phyloP scores from a whole-genome alignment of 23 red algal species.

The Cyanidium caldarium region DNA sequence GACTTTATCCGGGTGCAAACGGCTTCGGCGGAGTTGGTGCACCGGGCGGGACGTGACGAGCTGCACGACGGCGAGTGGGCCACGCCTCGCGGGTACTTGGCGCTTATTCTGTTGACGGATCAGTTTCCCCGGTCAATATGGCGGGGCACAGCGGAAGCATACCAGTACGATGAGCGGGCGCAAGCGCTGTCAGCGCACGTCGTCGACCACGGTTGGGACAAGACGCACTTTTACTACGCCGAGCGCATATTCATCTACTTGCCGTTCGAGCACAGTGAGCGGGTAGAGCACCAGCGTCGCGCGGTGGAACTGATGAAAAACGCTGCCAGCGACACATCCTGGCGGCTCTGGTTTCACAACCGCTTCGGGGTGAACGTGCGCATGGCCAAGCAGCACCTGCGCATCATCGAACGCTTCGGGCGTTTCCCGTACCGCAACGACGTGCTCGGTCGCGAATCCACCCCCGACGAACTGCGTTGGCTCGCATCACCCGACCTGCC shows the following conservation, averaged over 20 bases:
- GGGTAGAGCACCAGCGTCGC: slow-evolving; percentile 15
- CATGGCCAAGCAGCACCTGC: slow-evolving; percentile 36
- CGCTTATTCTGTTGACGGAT: slow-evolving; percentile 52
- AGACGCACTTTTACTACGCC: slow-evolving; percentile 23
- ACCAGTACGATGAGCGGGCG: slow-evolving; percentile 28
- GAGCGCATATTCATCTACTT: slow-evolving; percentile 36
- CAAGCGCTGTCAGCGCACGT: slow-evolving; percentile 4
- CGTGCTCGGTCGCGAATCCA: slow-evolving; percentile 24
- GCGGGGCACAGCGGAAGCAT: slow-evolving; percentile 40
- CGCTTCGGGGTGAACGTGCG: slow-evolving; percentile 11
- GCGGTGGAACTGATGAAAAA: slow-evolving; percentile 12
- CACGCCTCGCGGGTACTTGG: slow-evolving; percentile 7
- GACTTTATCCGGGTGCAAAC: slow-evolving; percentile 19
- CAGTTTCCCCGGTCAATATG: slow-evolving; percentile 70
- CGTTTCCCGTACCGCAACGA: slow-evolving; percentile 53
- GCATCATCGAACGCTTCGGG: slow-evolving; percentile 43
- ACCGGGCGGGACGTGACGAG: slow-evolving; percentile 9
- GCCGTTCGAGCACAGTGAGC: slow-evolving; percentile 49
- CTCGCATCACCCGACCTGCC: neutral
- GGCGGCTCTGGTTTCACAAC: slow-evolving; percentile 17
- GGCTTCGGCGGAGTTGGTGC: slow-evolving; percentile 19
- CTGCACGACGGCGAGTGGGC: slow-evolving; percentile 7
- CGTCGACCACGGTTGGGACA: neutral
- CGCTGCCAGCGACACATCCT: neutral
- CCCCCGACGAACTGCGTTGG: slow-evolving; percentile 25